Percentiles rank a stretch among this genome's conserved stretches.
Conservation (phyloP, 805 yeast genomes). For the Torulaspora franciscae region DNA sequence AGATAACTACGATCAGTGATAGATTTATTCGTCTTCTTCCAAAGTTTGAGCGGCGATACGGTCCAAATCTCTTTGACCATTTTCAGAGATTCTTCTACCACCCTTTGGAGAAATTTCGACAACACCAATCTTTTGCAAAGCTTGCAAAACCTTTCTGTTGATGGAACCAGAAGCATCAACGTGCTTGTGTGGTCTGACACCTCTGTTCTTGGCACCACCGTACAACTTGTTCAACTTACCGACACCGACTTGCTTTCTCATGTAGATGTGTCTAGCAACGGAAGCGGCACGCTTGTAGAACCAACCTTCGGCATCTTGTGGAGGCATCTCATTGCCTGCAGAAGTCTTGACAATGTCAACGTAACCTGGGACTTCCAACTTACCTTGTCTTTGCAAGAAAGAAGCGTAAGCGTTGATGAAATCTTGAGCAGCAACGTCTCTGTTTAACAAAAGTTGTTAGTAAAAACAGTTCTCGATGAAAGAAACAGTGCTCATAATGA, state of each 20-base stretch:
- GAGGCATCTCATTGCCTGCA: constrained; percentile 98
- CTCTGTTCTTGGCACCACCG: constrained; percentile 99
- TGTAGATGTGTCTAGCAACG: constrained; percentile 99
- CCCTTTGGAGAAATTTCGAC: constrained; percentile 95
- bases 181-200: constrained; percentile 97
- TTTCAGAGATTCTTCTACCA: constrained; percentile 98
- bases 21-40: constrained; percentile 69
- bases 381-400: constrained; percentile 99
- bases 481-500: neutral
- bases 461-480: constrained; percentile 13
- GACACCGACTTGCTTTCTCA: constrained; percentile 98
- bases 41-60: constrained; percentile 99
- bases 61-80: constrained; percentile 99
- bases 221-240: constrained; percentile 98
- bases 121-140: constrained; percentile 97
- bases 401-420: constrained; percentile 99
- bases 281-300: constrained; percentile 99
- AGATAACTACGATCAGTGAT: constrained; percentile 17
- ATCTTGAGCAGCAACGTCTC: constrained; percentile 99
- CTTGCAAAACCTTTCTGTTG: constrained; percentile 97
- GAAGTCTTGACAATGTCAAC: constrained; percentile 99
- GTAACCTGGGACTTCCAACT: constrained; percentile 99
- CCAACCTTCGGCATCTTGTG: constrained; percentile 99
- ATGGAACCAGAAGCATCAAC: constrained; percentile 98
- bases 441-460: constrained; percentile 38